phyloP scores from a whole-genome alignment of 2,329 filamentous ascomycete species.

The Bretziella fagacearum region DNA sequence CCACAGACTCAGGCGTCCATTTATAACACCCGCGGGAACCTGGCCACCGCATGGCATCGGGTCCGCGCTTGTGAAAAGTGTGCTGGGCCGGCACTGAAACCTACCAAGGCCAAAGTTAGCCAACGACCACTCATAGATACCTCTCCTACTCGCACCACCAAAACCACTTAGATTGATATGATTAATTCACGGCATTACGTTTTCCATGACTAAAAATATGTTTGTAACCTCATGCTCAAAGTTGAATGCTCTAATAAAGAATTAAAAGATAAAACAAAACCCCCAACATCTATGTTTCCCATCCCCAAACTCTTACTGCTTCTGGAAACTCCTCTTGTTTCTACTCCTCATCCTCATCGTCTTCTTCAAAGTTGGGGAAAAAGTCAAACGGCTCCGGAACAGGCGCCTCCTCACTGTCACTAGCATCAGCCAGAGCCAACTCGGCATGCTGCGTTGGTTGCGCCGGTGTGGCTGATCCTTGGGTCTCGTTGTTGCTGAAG shows the following conservation, averaged over 20 bases:
- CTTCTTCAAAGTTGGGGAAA: slow-evolving; percentile 1
- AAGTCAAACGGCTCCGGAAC: slow-evolving; percentile 63
- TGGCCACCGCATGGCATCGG: slow-evolving; percentile 51
- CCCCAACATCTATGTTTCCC: too few species aligned
- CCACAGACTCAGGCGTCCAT: slow-evolving; percentile 42
- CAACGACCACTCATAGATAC: too few species aligned
- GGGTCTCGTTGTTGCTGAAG: not conserved
- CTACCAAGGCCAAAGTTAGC: too few species aligned
- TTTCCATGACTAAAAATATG: too few species aligned
- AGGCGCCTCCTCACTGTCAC: slow-evolving; percentile 54
- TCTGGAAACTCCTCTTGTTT: not conserved
- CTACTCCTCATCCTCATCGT: slow-evolving; percentile 6
- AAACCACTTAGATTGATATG: too few species aligned
- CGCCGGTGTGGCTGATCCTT: not conserved
- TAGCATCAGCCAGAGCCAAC: slow-evolving; percentile 53
- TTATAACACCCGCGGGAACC: slow-evolving; percentile 47
- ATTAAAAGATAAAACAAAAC: not conserved
- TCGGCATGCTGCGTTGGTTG: not conserved
- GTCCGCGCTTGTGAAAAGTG: slow-evolving; percentile 26
- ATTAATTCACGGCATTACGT: too few species aligned
- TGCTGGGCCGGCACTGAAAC: not conserved
- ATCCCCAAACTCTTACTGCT: not conserved
- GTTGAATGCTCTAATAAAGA: too few species aligned
- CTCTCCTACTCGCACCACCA: too few species aligned
- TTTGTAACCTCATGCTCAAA: too few species aligned